Percentiles rank a stretch among this genome's conserved stretches.
phyloP scores from a whole-genome alignment of 202 grass and related monocot genomes.

The Panicum hallii region DNA sequence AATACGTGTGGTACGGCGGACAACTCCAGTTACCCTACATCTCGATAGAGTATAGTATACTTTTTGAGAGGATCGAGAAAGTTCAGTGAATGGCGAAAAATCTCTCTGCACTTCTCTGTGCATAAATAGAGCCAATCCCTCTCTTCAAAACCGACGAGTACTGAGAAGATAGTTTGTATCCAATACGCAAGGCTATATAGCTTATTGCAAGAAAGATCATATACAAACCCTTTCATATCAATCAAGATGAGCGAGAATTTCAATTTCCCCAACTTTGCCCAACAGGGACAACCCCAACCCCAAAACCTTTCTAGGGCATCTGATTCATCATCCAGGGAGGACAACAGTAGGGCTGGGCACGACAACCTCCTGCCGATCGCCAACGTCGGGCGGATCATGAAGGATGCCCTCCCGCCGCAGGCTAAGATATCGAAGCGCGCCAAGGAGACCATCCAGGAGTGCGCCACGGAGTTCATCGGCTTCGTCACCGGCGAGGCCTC shows the following conservation, averaged over 20 bases:
- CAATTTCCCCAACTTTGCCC: constrained; percentile 30
- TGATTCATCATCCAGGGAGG: background rate
- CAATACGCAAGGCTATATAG: background rate
- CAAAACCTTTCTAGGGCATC: constrained; percentile 28
- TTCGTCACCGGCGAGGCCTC: constrained; percentile 86
- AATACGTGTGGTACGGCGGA: constrained; percentile 17
- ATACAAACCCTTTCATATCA: background rate
- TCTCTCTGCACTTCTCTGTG: background rate
- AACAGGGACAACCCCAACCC: constrained; percentile 10
- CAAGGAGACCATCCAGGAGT: constrained; percentile 89
- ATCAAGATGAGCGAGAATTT: constrained; percentile 27
- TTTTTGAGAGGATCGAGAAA: constrained; percentile 40
- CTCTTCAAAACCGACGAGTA: background rate
- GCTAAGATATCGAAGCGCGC: constrained; percentile 84
- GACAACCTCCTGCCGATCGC: constrained; percentile 78
- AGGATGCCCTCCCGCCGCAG: constrained; percentile 63
- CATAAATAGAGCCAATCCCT: background rate
- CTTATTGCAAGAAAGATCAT: background rate
- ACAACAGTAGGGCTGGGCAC: background rate
- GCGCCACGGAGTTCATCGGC: constrained; percentile 82
- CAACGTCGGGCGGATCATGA: constrained; percentile 90
- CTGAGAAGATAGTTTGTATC: background rate
- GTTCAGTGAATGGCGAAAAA: constrained; percentile 15
- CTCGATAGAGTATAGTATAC: background rate
- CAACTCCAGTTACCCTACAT: background rate